Evolutionary conservation across 495 filamentous ascomycete species (phyloP), one percentile per base, ranked within the genome.

Genomic region (Clohesyomyces aquaticus): DNA sequence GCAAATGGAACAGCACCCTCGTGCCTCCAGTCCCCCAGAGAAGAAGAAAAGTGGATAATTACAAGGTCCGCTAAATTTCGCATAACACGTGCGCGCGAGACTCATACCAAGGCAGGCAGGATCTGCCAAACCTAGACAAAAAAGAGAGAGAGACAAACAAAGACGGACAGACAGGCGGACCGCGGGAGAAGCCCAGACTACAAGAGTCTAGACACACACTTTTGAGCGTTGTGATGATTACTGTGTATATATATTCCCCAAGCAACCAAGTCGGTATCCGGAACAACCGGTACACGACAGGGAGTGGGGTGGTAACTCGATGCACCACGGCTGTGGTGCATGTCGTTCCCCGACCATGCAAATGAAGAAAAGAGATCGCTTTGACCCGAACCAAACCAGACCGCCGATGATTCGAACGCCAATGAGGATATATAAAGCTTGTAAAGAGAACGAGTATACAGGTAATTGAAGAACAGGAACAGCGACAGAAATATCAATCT

Each of bases 401-500:
- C 32, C 47, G 19, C 58, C 21, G 9, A 1, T 47, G 32, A 38
- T 11, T 11, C 19, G 45, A 59, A 65, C 61, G 61, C 61, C 61
- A 19, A 10, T 32, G 0, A 42, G 42, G 59, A 52, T 62, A 62
- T 62, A 62, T 60, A n/a, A 59, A 48, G 4, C 9, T 28, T 18
- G 26, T 23, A 8, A 32, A 10, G 45, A 52, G n/a, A 3, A 49
- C 29, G 29, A 1, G 23, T 29, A 6, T 48, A 35, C 43, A 18
- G 23, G 29, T n/a, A 43, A 28, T 41, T 16, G 32, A 18, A 48
- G 4, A 55, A 47, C 14, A 23, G 25, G 10, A 12, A 11, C 29
- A 43, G n/a, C 22, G 18, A 42, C 43, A 21, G 1, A 61, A 10
- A 38, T 22, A 59, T 23, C 27, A 28, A 32, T 9, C 62, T 81